Evolutionary conservation across 257 asterid genomes (phyloP).

Genomic region (Dorcoceras hygrometricum): DNA sequence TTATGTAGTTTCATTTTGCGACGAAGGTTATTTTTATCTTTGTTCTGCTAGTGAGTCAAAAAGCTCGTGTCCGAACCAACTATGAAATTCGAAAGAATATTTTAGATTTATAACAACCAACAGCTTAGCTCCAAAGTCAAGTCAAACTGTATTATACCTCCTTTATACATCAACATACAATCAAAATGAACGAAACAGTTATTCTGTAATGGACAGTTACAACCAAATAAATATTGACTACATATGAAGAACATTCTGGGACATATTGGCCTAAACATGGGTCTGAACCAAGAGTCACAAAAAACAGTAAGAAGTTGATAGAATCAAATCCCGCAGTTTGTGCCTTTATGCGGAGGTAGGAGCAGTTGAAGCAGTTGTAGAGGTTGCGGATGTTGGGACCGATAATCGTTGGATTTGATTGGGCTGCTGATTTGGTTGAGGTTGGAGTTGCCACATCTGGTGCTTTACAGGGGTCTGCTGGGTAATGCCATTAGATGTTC

Average conservation of each 20-base stretch:
- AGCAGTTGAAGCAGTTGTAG: slow-evolving; percentile 36
- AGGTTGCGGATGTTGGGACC: slow-evolving; percentile 34
- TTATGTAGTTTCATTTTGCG: no score
- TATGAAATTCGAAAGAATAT: neutral
- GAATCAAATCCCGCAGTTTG: slow-evolving; percentile 12
- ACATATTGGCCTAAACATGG: neutral
- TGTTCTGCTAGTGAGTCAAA: neutral
- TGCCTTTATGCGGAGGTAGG: slow-evolving; percentile 42
- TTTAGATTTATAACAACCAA: neutral
- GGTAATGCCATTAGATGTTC: slow-evolving; percentile 31
- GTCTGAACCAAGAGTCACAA: slow-evolving; percentile 2
- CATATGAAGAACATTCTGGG: neutral
- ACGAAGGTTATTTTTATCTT: no score
- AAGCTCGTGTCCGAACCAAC: neutral
- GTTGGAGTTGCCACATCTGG: slow-evolving; percentile 45
- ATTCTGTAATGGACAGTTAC: slow-evolving; percentile 30
- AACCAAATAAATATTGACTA: slow-evolving; percentile 9
- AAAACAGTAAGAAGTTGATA: slow-evolving; percentile 15
- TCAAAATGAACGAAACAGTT: slow-evolving; percentile 5
- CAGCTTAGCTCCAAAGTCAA: neutral
- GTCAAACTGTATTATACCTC: slow-evolving; percentile 23
- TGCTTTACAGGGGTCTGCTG: slow-evolving; percentile 49
- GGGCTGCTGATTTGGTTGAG: slow-evolving; percentile 30
- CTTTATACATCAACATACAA: slow-evolving; percentile 14
- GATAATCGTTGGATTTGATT: slow-evolving; percentile 41